Conservation (phyloP, 2,329 filamentous ascomycete genomes). For the Epichloe sibirici region DNA sequence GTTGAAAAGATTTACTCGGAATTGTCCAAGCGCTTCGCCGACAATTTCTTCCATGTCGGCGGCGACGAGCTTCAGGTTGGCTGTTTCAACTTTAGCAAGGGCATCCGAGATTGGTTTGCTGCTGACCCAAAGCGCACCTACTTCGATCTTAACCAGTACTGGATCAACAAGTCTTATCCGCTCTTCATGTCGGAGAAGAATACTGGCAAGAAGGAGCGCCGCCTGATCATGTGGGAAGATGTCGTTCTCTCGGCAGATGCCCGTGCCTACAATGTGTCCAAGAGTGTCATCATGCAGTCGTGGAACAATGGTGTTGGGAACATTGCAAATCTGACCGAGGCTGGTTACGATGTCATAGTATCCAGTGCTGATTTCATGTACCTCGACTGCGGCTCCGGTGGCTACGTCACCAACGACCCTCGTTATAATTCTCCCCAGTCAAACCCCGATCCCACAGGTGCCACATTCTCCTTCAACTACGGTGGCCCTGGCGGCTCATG, state of each 20-base stretch:
- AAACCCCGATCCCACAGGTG: slow-evolving; percentile 31
- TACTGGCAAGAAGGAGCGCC: slow-evolving; percentile 27
- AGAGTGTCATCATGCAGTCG: slow-evolving; percentile 38
- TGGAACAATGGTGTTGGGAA: slow-evolving; percentile 42
- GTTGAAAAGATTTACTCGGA: slow-evolving; percentile 42
- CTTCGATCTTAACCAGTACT: slow-evolving; percentile 40
- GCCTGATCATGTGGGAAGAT: slow-evolving; percentile 47
- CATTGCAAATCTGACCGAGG: slow-evolving; percentile 35
- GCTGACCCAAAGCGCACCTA: slow-evolving; percentile 29
- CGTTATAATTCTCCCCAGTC: slow-evolving; percentile 38
- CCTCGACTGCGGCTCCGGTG: slow-evolving; percentile 43
- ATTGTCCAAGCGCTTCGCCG: slow-evolving; percentile 35
- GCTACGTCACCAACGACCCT: slow-evolving; percentile 41
- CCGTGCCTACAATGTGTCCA: slow-evolving; percentile 33
- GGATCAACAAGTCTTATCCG: slow-evolving; percentile 38
- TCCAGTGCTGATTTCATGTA: slow-evolving; percentile 43
- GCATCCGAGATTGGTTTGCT: slow-evolving; percentile 36
- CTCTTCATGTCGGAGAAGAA: slow-evolving; percentile 27
- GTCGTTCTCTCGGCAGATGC: slow-evolving; percentile 29
- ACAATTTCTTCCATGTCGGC: slow-evolving; percentile 43
- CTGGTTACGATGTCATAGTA: slow-evolving; percentile 43
- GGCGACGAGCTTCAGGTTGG: slow-evolving; percentile 39
- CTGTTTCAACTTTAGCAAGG: slow-evolving; percentile 45
- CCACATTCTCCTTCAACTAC: slow-evolving; percentile 39
- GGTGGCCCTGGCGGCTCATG: slow-evolving; percentile 40